Conservation (phyloP, 2,329 filamentous ascomycete genomes). For the Monosporascus sp. region DNA sequence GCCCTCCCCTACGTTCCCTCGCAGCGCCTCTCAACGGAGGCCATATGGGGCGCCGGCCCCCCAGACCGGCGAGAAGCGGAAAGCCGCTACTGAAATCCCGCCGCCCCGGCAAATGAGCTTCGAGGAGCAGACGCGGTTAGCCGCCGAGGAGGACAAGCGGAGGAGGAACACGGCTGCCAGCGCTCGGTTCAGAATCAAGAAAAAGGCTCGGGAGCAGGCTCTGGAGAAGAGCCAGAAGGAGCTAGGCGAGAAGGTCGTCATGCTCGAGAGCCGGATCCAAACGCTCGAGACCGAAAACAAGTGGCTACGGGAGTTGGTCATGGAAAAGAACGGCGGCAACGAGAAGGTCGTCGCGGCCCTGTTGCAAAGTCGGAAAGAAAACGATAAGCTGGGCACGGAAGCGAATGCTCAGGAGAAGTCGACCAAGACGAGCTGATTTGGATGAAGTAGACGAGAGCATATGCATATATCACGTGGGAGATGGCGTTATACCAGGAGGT, state of each 20-base stretch:
- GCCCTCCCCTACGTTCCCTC: conserved; percentile 42
- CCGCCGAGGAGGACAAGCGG: conserved; percentile 86
- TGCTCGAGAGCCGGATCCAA: conserved; percentile 66
- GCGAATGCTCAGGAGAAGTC: conserved; percentile 15
- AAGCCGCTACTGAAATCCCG: conserved; percentile 36
- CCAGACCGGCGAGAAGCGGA: conserved; percentile 38
- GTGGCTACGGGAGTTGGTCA: conserved; percentile 58
- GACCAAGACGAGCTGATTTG: conserved; percentile 12
- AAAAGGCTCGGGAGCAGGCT: conserved; percentile 89
- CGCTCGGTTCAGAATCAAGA: conserved; percentile 87
- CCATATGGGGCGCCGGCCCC: conserved; percentile 25
- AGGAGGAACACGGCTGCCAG: conserved; percentile 84
- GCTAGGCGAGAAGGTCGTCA: conserved; percentile 72
- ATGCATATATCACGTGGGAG: too few species aligned
- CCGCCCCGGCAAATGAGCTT: conserved; percentile 47
- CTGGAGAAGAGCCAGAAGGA: conserved; percentile 79
- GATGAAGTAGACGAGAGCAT: conserved; percentile 1
- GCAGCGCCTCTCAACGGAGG: conserved; percentile 33
- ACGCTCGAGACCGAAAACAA: conserved; percentile 53
- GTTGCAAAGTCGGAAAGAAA: conserved; percentile 41
- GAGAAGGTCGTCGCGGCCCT: conserved; percentile 46
- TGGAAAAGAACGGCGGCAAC: conserved; percentile 70
- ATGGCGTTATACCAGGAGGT: too few species aligned
- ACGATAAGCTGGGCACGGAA: conserved; percentile 26
- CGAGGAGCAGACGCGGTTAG: conserved; percentile 67